Percentiles rank a stretch among this genome's conserved stretches.
phyloP scores from a whole-genome alignment of 495 filamentous ascomycete species.

The Aspergillus heteromorphus region DNA sequence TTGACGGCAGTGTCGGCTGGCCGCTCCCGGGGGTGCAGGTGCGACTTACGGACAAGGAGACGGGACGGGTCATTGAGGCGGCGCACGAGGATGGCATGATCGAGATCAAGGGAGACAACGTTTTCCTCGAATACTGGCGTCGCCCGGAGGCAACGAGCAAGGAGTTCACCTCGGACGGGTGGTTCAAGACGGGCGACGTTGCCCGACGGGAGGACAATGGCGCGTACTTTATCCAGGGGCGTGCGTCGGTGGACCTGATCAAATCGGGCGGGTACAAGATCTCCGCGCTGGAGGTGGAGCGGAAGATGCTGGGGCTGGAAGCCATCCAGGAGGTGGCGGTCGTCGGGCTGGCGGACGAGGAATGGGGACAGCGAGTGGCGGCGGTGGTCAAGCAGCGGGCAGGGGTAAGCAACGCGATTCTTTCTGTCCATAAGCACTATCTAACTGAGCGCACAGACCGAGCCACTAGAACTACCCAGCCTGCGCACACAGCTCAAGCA shows the following conservation, averaged over 20 bases:
- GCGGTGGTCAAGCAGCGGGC: slow-evolving; percentile 38
- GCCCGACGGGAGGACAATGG: slow-evolving; percentile 33
- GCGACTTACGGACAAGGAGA: slow-evolving; percentile 37
- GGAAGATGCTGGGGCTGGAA: slow-evolving; percentile 34
- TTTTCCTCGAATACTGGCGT: slow-evolving; percentile 43
- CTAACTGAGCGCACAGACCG: slow-evolving; percentile 13
- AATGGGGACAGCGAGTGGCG: slow-evolving; percentile 43
- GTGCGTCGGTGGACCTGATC: slow-evolving; percentile 42
- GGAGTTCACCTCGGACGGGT: slow-evolving; percentile 41
- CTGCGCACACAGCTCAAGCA: slow-evolving; percentile 35
- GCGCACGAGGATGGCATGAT: slow-evolving; percentile 42
- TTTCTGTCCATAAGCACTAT: neutral
- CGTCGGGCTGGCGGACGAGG: slow-evolving; percentile 37
- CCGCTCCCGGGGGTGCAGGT: slow-evolving; percentile 40
- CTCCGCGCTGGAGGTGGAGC: slow-evolving; percentile 41
- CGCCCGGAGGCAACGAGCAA: slow-evolving; percentile 37
- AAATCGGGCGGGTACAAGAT: slow-evolving; percentile 46
- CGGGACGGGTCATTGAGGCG: slow-evolving; percentile 26
- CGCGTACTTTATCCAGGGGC: slow-evolving; percentile 42
- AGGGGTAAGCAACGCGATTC: slow-evolving; percentile 24
- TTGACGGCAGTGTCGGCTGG: slow-evolving; percentile 45
- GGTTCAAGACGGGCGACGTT: slow-evolving; percentile 47
- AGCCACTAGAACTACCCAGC: slow-evolving; percentile 28
- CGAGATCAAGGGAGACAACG: slow-evolving; percentile 39
- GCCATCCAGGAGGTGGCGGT: slow-evolving; percentile 39